Evolutionary conservation across 371 early-diverging fungal species (phyloP), one percentile per base, ranked within the genome.

Genomic region (Sporodiniella umbellata): DNA sequence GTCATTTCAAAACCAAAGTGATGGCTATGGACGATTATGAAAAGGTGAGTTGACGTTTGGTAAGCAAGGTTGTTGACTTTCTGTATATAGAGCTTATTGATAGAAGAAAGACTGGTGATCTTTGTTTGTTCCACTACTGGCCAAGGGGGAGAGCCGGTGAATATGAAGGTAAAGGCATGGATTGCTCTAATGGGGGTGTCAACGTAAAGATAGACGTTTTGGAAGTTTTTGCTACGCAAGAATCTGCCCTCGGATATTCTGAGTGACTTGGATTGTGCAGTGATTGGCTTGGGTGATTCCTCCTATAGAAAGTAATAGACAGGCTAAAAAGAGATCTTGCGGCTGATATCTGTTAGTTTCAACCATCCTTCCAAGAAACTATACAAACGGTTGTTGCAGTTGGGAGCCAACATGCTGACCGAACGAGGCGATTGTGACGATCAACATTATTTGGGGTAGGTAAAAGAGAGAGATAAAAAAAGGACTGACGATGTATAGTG

Each of bases 361-460:
- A 99, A 99, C 68, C 96, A 83, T 68, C 90, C 95, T 8, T 89
- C 94, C 0, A 98, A 98, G 69, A 95, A 94, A 56, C 80, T 99
- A 38, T 84, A 84, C 66, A 90, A 90, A 48, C 78, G 98, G 43
- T 67, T 99, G 46, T 49, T 75, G 52, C 93, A 94, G 53, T 75
- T 99, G 14, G 99, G 99, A 22, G 99, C 92, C 0, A 61, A 53
- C 22, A 70, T 88, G 28, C 33, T 99, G 7, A 53, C 84, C 14
- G 66, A 69, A 6, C 78, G 92, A 46, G 96, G 93, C 2, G 91
- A 93, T 56, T 97, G 96, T 31, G 98, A 99, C 64, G 96, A 96
- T 64, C 98, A 98, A 68, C 98, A 99, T 66, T 89, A 88, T 58
- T 68, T 93, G 45, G 99, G 99, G 81, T 84, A 75, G 70, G 49